Conservation (phyloP, 371 early-diverging fungal genomes). For the Furculomyces boomerangus region DNA sequence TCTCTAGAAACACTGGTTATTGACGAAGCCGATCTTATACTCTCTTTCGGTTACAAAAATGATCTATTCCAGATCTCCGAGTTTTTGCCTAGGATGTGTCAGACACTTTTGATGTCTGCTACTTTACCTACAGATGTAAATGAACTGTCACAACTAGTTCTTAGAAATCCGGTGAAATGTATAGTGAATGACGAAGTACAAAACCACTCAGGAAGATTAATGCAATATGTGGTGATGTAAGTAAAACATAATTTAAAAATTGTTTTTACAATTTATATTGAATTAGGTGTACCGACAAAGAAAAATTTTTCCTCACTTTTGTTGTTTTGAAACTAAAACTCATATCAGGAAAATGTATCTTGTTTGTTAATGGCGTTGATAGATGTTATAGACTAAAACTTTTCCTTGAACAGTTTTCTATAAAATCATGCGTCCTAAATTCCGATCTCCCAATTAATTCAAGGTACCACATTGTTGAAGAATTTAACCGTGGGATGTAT, state of each 20-base stretch:
- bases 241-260: not conserved
- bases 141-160: conserved; percentile 56
- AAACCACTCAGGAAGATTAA: conserved; percentile 28
- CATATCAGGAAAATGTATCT: conserved; percentile 73
- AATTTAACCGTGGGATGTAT: conserved; percentile 93
- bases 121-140: conserved; percentile 74
- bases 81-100: conserved; percentile 63
- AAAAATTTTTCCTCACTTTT: conserved; percentile 76
- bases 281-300: conserved; percentile 45
- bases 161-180: conserved; percentile 67
- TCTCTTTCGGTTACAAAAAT: conserved; percentile 82
- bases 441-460: conserved; percentile 87
- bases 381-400: conserved; percentile 79
- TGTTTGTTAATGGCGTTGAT: conserved; percentile 89
- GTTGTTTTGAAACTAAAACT: conserved; percentile 77
- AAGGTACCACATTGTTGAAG: conserved; percentile 83
- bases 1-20: conserved; percentile 69
- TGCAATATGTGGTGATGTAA: conserved; percentile 48
- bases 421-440: conserved; percentile 76
- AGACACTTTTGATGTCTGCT: conserved; percentile 79
- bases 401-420: conserved; percentile 89
- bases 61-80: conserved; percentile 48
- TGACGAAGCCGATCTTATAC: conserved; percentile 87
- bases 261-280: not conserved
- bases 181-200: conserved; percentile 64